These are phyloP conservation scores for Wickerhamomyces sp. DNA, from an alignment of 1,139 yeast genomes.

Conservation along the genomic window DNA sequence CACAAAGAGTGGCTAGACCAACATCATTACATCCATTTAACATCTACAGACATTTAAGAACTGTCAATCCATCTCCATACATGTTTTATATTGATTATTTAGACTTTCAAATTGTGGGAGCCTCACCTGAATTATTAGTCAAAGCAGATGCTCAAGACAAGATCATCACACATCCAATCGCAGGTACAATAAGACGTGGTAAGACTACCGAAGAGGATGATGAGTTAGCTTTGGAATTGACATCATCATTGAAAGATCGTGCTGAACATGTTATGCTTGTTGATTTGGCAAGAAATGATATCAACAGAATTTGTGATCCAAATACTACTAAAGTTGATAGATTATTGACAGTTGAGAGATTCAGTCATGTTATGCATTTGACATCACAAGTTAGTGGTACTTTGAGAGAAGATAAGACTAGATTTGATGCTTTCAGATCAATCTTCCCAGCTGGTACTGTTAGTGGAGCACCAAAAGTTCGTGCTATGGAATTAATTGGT, in stretches of 20 bases:
- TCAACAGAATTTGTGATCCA: conserved; percentile 92
- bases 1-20: conserved; percentile 93
- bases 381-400: conserved; percentile 95
- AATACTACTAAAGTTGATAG: conserved; percentile 79
- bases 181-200: conserved; percentile 93
- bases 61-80: conserved; percentile 96
- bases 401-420: conserved; percentile 71
- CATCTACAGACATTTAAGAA: conserved; percentile 87
- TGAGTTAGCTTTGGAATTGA: conserved; percentile 64
- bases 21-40: conserved; percentile 95
- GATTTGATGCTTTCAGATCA: conserved; percentile 95
- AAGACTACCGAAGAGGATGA: conserved; percentile 90
- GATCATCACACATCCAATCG: conserved; percentile 92
- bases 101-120: conserved; percentile 94
- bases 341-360: conserved; percentile 82
- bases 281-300: conserved; percentile 92
- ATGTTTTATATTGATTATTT: conserved; percentile 87
- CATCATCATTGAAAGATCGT: conserved; percentile 82
- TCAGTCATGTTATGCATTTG: conserved; percentile 96
- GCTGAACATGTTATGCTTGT: conserved; percentile 99
- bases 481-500: conserved; percentile 91
- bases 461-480: conserved; percentile 95
- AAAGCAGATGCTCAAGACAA: conserved; percentile 69
- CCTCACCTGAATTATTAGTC: conserved; percentile 91
- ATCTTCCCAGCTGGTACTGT: conserved; percentile 99